Evolutionary conservation across 2,329 filamentous ascomycete genomes (phyloP), one percentile per base, ranked within the genome.

Genomic region (Furcasterigmium furcatum): DNA sequence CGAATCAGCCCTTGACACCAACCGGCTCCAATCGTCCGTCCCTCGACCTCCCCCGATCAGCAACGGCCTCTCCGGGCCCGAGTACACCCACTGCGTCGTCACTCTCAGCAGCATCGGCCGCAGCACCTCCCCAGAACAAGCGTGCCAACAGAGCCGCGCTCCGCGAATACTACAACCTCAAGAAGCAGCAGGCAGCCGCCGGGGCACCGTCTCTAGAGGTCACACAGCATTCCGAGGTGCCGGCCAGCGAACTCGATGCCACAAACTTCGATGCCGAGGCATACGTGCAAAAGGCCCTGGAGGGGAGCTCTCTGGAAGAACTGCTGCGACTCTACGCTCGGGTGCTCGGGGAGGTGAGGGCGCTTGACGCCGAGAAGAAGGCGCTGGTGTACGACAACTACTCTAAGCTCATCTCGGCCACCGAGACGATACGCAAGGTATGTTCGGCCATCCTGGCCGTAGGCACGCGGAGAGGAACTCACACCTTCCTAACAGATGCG

Each of bases 381-480:
- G 91, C 92, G 2, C 71, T 99, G 50, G 94, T 99, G 5, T 99
- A 99, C 65, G 92, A 99, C 64, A 99, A 99, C 63, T 99, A 97
- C 66, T 94, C 87, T 55, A 97, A 97, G 69, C 71, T 99, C 54
- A 96, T 99, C 54, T 82, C 86, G n/a, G 94, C 94, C 1, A 96
- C 95, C 10, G 92, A 96, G 66, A 97, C 92, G 4, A 99, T 99
- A 58, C 80, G 88, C 41, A 90, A 88, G 70, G 80, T 82, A 55
- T 19, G 64, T 51, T 34, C 21, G 24, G 20, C 12, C 27, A 27
- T 9, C 3, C 5, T 30, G 2, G 38, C 14, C 20, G 24, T 18
- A 4, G 18, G 7, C 13, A 35, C 22, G 25, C n/a, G 16, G 4
- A n/a, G 5, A 7, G 20, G 10, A 25, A 20, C 39, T 48, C 21